Base-by-base conservation (phyloP, 495 filamentous ascomycete genomes). In the Talaromyces ruber region DNA sequence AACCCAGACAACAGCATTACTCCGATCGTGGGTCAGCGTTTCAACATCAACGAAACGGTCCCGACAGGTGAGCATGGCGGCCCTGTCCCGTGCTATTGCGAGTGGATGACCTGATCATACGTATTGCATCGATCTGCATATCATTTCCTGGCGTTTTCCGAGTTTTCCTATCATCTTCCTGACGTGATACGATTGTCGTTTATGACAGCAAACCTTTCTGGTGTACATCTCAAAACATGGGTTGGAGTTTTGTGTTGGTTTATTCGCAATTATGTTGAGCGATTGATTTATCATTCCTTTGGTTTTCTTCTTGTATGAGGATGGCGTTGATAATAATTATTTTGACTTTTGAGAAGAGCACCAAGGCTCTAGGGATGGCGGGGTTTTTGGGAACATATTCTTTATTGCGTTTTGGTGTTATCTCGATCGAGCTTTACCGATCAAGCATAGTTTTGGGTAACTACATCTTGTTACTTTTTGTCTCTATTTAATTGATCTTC, bases 1-100 rank as follows among this genome's bases (percentile, higher is more conserved):
- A 70, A 82, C 39, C 67, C 78, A 18, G 70, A 84, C 62, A 78
- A 80, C 4, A 63, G 67, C 4, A 67, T 84, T n/a, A 62, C 60
- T 55, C 60, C 50, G 22, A 56, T 58, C 18, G 11, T 14, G 30
- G 52, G 24, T 18, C 24, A 26, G 7, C n/a, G 45, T 14, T 21
- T 51, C 25, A 16, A 58, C n/a, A 16, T 51, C 39, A 58, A 52
- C 29, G 59, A 61, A 32, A 52, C 43, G 12, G 39, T 25, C 12
- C 21, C 28, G 28, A 58, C 50, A 24, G 37, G 28, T 51, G 3
- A 26, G 43, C 18, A 32, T 34, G 29, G 22, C 43, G 22, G 24
- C 4, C 14, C 51, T 47, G 77, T 71, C 12, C 67, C 76, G 16
- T 80, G 77, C 64, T 79, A 77, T 60, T 80, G 77, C 66, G 65